Percentiles rank a stretch among this genome's conserved stretches.
Evolutionary conservation across 2,329 filamentous ascomycete species (phyloP).

Genomic region (Trichophaea hybrida): DNA sequence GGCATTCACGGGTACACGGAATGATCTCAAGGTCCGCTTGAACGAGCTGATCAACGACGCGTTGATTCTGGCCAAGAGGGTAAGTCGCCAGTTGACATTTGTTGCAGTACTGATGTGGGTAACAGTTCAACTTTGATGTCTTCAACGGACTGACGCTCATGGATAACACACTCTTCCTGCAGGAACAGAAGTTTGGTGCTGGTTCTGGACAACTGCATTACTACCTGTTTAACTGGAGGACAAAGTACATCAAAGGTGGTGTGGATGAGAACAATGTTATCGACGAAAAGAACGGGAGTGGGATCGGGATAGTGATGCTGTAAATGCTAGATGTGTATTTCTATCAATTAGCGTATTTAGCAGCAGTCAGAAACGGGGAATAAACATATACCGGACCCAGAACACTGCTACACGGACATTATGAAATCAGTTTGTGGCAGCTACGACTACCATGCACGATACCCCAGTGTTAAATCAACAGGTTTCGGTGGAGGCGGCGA

Average conservation of each 20-base stretch:
- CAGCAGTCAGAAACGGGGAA: no score
- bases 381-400: no score
- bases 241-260: conserved; percentile 69
- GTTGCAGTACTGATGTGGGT: no score
- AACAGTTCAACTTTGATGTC: conserved; percentile 62
- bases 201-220: conserved; percentile 93
- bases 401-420: no score
- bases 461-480: no score
- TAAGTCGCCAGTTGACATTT: conserved; percentile 22
- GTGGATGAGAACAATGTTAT: conserved; percentile 65
- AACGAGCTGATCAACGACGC: conserved; percentile 71
- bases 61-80: conserved; percentile 71
- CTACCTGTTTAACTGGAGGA: conserved; percentile 95
- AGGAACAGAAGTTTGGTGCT: conserved; percentile 84
- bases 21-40: conserved; percentile 60
- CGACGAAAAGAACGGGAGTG: conserved; percentile 64
- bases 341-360: no score
- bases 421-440: no score
- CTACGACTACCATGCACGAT: no score
- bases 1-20: conserved; percentile 43
- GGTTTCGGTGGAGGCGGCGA: no score
- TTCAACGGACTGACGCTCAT: conserved; percentile 90
- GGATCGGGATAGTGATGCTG: conserved; percentile 78
- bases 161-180: conserved; percentile 86
- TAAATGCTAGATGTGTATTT: conserved; percentile 28